Evolutionary conservation across 2,329 filamentous ascomycete genomes (phyloP), one percentile per base, ranked within the genome.

Genomic region (Clarireedia sp.): DNA sequence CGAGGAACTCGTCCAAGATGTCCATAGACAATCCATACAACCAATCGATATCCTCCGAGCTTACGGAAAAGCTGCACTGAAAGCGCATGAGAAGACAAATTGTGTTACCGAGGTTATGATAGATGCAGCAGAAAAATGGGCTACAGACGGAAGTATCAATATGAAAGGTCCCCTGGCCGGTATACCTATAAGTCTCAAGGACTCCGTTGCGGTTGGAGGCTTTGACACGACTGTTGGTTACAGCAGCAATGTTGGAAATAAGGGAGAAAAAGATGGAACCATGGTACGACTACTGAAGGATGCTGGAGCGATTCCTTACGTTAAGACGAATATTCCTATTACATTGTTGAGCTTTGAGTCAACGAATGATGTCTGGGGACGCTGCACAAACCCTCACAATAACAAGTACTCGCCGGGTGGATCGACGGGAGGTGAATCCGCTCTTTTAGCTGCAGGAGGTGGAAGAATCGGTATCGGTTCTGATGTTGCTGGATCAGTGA

Each of bases 261-360:
- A 85, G 14, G 73, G 90, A 88, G 43, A 90, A 88, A 59, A 59
- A 14, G 90, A 96, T 72, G 90, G 90, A 0, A 75, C 82, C 2
- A 81, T 90, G 65, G 85, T 89, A 21, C 80, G 79, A 55, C 71
- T 97, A 43, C 76, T 96, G 51, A 95, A 95, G 67, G 87, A 94
- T 67, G 89, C 90, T 2, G 88, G 91, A 21, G 90, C 91, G 0
- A 79, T 96, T 2, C 91, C 91, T 0, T 96, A 95, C 68, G 89
- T 91, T 60, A 97, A 96, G 76, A 96, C 91, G 0, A 94, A 94
- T 59, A 70, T 95, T 2, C 92, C 91, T 5, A 87, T 92, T 55
- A 95, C 90, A 0, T 78, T 69, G 21, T 52, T 69, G 44, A 67
- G 65, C 51, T 69, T 69, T 53, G 67, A 69, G 56, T 65, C 61